Evolutionary conservation across 2,329 filamentous ascomycete species (phyloP), one percentile per base, ranked within the genome.

Genomic region (Aspergillus sp.): DNA sequence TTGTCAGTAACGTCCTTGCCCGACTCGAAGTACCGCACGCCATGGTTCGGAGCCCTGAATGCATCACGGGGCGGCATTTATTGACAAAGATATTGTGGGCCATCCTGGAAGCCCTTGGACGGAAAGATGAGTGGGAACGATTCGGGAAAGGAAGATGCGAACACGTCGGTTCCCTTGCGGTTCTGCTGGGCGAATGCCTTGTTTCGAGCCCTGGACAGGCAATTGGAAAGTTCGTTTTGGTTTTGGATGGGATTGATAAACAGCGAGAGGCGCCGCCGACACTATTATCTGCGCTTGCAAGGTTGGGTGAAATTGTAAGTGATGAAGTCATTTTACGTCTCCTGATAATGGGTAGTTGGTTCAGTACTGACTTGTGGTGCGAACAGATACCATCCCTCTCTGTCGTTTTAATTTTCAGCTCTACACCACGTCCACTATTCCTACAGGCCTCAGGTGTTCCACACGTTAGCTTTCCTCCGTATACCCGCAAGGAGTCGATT

Each of bases 211-310:
- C 63, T 19, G 66, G 70, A 23, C 55, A 63, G 52, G 58, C 58
- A 39, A 33, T 45, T 14, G 79, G 79, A 63, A 86, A 88, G 62
- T 92, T 96, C 66, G 86, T 93, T 8, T 75, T 98, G 57, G 90
- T 97, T 11, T 83, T 98, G 62, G 95, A 98, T 77, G 90, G 86
- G 11, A 88, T 98, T 57, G 93, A 98, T 72, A 84, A 83, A 61
- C 90, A 96, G 72, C 83, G 89, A 67, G 93, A 98, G 69, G 86
- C 89, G 6, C 86, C 90, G 6, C 82, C 86, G 3, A 96, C 91
- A 1, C 76, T 98, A 14, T 77, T 96, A 4, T 87, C 93, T 33
- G 92, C 90, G 12, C 77, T 99, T 61, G 90, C 90, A 21, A 84
- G 93, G 60, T 74, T 99, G 19, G 89, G 90, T 14, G 92, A 97